Percentiles rank a stretch among this genome's conserved stretches.
These are phyloP conservation scores for Nakazawaea pomicola DNA, from an alignment of 805 yeast genomes.

Conservation along the genomic window DNA sequence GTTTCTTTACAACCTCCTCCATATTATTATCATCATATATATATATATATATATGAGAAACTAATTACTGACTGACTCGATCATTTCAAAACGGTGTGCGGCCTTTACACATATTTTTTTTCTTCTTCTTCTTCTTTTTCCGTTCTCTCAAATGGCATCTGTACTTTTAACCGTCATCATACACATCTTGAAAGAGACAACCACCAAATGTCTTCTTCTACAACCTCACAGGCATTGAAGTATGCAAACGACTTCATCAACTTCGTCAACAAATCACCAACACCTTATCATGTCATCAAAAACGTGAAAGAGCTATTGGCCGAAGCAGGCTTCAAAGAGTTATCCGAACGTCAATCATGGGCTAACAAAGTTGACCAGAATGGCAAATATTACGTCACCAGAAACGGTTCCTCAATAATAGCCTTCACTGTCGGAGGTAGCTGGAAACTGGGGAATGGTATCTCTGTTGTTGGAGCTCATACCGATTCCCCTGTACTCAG, in stretches of 20 bases:
- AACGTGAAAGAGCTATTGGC: constrained; percentile 51
- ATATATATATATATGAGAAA: too few species aligned
- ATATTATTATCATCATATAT: too few species aligned
- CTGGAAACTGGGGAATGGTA: constrained; percentile 73
- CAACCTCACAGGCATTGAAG: constrained; percentile 18
- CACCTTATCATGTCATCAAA: constrained; percentile 91
- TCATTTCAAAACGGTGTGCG: too few species aligned
- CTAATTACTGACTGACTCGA: too few species aligned
- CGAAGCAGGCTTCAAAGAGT: constrained; percentile 64
- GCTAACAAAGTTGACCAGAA: constrained; percentile 44
- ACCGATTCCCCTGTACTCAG: constrained; percentile 91
- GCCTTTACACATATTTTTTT: too few species aligned
- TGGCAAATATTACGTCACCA: constrained; percentile 77
- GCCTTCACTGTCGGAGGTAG: constrained; percentile 79
- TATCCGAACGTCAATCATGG: constrained; percentile 75
- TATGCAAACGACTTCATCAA: constrained; percentile 61
- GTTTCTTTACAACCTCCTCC: too few species aligned
- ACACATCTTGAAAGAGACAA: too few species aligned
- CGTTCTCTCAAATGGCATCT: too few species aligned
- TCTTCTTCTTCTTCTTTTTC: too few species aligned
- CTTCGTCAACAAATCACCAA: constrained; percentile 80
- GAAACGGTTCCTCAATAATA: constrained; percentile 84
- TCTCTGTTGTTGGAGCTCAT: constrained; percentile 92
- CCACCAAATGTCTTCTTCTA: not conserved
- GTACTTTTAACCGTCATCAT: too few species aligned